Evolutionary conservation across 352 stramenopile genomes (phyloP).

Genomic region (Blastocystis hominis): DNA sequence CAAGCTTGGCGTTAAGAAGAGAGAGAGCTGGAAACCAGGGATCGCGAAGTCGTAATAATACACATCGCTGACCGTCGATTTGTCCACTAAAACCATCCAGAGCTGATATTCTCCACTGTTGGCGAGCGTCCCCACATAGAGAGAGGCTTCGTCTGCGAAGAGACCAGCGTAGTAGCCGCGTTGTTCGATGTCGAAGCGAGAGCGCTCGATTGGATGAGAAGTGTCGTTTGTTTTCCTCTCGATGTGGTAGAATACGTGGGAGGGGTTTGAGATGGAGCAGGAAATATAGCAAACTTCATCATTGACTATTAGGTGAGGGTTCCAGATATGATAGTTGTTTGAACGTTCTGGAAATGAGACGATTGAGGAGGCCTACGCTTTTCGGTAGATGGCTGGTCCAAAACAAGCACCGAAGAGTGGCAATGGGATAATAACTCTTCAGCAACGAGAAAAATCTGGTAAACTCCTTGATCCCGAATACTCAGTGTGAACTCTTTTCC

Average conservation of each 20-base stretch:
- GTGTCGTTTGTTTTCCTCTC: not conserved
- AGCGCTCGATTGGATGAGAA: not conserved
- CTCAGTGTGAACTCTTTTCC: not conserved
- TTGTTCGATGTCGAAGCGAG: not conserved
- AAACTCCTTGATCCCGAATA: conserved; percentile 15
- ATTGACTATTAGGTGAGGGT: not conserved
- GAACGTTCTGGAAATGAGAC: not conserved
- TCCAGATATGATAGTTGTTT: conserved; percentile 9
- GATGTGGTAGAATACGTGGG: not conserved
- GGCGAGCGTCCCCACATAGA: conserved; percentile 3
- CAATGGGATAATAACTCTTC: not conserved
- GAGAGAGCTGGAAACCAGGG: not conserved
- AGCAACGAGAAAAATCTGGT: not conserved
- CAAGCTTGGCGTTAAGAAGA: not conserved
- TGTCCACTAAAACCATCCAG: not conserved
- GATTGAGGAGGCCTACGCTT: not conserved
- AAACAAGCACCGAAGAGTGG: not conserved
- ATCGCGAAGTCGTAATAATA: conserved; percentile 12
- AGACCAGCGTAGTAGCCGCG: not conserved
- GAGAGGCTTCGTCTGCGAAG: conserved; percentile 11
- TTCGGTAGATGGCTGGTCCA: not conserved
- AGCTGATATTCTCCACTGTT: not conserved
- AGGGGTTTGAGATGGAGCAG: conserved; percentile 1
- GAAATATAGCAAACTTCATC: not conserved
- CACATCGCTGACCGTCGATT: not conserved